Evolutionary conservation across 2,329 filamentous ascomycete species (phyloP).

Genomic region (Aspergillus floridensis): DNA sequence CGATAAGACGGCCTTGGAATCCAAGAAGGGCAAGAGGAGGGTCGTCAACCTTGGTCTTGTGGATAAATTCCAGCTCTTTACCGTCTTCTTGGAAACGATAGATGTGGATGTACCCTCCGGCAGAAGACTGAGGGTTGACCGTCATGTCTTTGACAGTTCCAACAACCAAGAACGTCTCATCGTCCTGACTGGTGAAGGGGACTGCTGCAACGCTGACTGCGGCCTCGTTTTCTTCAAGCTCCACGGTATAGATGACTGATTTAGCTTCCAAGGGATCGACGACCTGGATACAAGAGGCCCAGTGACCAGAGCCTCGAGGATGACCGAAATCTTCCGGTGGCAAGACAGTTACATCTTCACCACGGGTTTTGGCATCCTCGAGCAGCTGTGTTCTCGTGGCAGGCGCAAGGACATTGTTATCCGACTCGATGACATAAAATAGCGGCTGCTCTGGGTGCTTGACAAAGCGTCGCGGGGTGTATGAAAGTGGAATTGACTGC

Average conservation of each 20-base stretch:
- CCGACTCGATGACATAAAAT: slow-evolving; percentile 92
- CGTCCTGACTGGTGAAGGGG: slow-evolving; percentile 81
- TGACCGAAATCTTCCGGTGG: slow-evolving; percentile 86
- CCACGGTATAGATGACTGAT: slow-evolving; percentile 70
- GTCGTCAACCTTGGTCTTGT: slow-evolving; percentile 90
- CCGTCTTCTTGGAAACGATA: slow-evolving; percentile 87
- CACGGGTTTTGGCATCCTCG: slow-evolving; percentile 66
- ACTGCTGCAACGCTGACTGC: slow-evolving; percentile 83
- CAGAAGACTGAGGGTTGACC: slow-evolving; percentile 71
- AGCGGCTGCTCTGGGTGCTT: slow-evolving; percentile 83
- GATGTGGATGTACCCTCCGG: slow-evolving; percentile 82
- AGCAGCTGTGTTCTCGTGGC: slow-evolving; percentile 73
- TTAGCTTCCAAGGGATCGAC: slow-evolving; percentile 80
- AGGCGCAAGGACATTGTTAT: slow-evolving; percentile 84
- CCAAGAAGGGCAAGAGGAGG: slow-evolving; percentile 85
- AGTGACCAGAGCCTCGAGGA: slow-evolving; percentile 76
- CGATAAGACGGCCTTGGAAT: slow-evolving; percentile 86
- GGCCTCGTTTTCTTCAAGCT: slow-evolving; percentile 86
- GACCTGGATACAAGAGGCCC: slow-evolving; percentile 93
- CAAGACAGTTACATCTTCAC: slow-evolving; percentile 68
- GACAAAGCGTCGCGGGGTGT: slow-evolving; percentile 84
- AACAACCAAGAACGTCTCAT: slow-evolving; percentile 87
- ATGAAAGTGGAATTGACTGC: slow-evolving; percentile 79
- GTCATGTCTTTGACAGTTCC: slow-evolving; percentile 90
- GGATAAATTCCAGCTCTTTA: slow-evolving; percentile 86